A percentile compares a stretch with the other conserved stretches of the same genome.
Conservation (phyloP, 2,329 filamentous ascomycete genomes). For the Botryotinia globosa region DNA sequence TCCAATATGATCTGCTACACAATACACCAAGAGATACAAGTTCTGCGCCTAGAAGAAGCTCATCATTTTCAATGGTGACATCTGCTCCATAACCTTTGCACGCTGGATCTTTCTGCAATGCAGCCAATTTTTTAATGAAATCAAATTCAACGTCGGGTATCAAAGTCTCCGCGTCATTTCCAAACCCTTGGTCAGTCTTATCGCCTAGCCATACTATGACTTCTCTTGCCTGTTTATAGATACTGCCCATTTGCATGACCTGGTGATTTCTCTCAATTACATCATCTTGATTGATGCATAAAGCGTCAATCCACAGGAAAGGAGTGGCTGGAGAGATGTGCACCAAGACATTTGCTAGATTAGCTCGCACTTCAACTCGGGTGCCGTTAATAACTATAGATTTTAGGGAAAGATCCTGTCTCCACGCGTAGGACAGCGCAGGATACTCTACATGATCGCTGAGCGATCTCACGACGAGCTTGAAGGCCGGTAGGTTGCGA, state of each 20-base stretch:
- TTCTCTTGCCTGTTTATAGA: neutral
- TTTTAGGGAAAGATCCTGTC: neutral
- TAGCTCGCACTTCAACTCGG: neutral
- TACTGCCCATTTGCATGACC: neutral
- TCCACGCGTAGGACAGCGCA: neutral
- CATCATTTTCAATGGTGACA: neutral
- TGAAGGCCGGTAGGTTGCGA: rapidly evolving
- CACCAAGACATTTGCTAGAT: neutral
- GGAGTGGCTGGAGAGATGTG: neutral
- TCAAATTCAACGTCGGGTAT: neutral
- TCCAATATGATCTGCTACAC: neutral
- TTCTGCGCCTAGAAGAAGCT: neutral
- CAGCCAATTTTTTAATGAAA: neutral
- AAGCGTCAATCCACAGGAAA: neutral
- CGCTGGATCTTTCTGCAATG: neutral
- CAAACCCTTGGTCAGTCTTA: neutral
- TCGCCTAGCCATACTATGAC: neutral
- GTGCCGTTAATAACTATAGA: neutral
- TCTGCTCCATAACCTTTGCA: neutral
- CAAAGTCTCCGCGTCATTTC: rapidly evolving
- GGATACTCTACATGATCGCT: neutral
- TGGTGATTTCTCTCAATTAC: neutral
- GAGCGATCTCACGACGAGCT: neutral
- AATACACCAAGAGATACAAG: neutral
- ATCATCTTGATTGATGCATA: neutral